These are phyloP conservation scores for Dacryopinax primogenitus DNA, from an alignment of 768 basidiomycete genomes.

Conservation along the genomic window DNA sequence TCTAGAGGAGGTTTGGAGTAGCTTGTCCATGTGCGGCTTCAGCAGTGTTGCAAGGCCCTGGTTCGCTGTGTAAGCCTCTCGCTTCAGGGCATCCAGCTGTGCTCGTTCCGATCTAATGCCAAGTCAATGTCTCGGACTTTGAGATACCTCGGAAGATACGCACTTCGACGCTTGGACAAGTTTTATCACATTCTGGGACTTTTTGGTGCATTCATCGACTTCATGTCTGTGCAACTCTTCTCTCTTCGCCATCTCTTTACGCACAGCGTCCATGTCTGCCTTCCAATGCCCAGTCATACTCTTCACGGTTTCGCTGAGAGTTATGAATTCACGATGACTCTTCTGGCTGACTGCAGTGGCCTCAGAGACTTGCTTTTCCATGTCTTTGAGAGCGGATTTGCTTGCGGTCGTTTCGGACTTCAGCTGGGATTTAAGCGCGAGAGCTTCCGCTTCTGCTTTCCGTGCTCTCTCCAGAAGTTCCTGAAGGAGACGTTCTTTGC, in stretches of 20 bases:
- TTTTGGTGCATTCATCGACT: constrained; percentile 52
- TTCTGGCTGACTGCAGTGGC: constrained; percentile 66
- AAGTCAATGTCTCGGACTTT: constrained; percentile 33
- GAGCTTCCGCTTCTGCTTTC: constrained; percentile 68
- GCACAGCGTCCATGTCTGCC: constrained; percentile 53
- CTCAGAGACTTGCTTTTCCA: constrained; percentile 61
- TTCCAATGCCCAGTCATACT: constrained; percentile 62
- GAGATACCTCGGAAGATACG: constrained; percentile 32
- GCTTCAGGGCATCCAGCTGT: constrained; percentile 24
- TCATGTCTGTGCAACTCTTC: constrained; percentile 59
- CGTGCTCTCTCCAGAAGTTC: constrained; percentile 79
- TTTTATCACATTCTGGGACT: constrained; percentile 39
- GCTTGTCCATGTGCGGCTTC: constrained; percentile 40
- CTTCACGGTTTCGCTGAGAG: constrained; percentile 63
- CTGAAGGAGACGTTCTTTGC: constrained; percentile 76
- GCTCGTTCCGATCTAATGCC: constrained; percentile 11
- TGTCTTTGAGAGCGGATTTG: constrained; percentile 66
- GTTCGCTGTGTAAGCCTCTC: constrained; percentile 28
- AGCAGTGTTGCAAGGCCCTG: constrained; percentile 49
- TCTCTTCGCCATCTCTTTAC: constrained; percentile 59
- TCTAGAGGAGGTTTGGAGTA: constrained; percentile 37
- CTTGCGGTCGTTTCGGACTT: constrained; percentile 58
- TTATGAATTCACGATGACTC: constrained; percentile 70
- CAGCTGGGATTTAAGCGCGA: constrained; percentile 53
- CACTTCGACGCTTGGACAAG: constrained; percentile 51